phyloP scores from a whole-genome alignment of 331 rosid species.

The Cydonia oblonga region DNA sequence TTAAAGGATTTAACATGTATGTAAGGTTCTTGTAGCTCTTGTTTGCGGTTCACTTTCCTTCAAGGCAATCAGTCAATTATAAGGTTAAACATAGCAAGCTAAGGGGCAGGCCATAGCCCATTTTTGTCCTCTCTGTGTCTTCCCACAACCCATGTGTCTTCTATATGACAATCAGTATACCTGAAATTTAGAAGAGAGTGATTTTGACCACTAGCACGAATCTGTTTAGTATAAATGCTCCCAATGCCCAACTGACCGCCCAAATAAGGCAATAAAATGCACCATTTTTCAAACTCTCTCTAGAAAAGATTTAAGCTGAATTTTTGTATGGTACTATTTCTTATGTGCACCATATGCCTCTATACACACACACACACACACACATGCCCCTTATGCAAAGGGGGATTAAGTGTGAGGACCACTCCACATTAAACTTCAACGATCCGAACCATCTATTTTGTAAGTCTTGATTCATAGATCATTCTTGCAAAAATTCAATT shows the following conservation, averaged over 20 bases:
- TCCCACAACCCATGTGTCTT: conserved; percentile 22
- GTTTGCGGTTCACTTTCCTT: not conserved
- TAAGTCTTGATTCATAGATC: too few relatives aligned
- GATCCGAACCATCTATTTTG: too few relatives aligned
- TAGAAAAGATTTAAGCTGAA: not conserved
- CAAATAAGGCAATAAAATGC: conserved; percentile 27
- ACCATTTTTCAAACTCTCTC: conserved; percentile 9
- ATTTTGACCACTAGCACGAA: conserved; percentile 11
- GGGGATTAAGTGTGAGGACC: too few relatives aligned
- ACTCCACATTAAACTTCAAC: too few relatives aligned
- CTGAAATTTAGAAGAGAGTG: conserved; percentile 19
- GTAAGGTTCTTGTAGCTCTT: not conserved
- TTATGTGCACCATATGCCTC: too few relatives aligned
- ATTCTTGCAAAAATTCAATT: too few relatives aligned
- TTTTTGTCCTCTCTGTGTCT: not conserved
- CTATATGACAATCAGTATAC: conserved; percentile 10
- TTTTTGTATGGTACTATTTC: too few relatives aligned
- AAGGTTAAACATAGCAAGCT: not conserved
- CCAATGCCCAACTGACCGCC: conserved; percentile 12
- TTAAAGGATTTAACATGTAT: not conserved
- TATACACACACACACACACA: too few relatives aligned
- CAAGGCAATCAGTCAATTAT: not conserved
- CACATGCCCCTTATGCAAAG: too few relatives aligned
- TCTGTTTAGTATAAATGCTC: conserved; percentile 1
- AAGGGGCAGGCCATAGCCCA: not conserved